phyloP scores from a whole-genome alignment of 306 rosid species.

The Lupinus albus region DNA sequence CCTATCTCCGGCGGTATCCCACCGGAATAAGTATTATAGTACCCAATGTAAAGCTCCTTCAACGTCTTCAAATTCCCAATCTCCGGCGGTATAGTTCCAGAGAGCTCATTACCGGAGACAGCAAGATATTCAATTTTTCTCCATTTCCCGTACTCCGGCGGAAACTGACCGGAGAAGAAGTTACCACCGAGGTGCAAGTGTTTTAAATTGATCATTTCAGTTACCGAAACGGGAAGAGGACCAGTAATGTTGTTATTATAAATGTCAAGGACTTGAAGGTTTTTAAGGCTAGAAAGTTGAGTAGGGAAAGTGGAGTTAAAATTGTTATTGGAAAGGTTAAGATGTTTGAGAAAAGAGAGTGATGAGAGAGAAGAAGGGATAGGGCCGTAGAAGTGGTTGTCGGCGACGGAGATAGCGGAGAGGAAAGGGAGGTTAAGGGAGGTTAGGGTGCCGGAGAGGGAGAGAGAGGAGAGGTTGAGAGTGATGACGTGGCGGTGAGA shows the following conservation, averaged over 20 bases:
- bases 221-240: conserved; percentile 56
- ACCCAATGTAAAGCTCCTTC: conserved; percentile 83
- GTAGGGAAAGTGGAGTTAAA: conserved; percentile 73
- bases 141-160: conserved; percentile 68
- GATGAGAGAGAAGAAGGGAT: conserved; percentile 62
- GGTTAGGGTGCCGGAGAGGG: conserved; percentile 58
- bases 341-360: conserved; percentile 53
- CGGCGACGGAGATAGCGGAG: conserved; percentile 56
- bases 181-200: conserved; percentile 91
- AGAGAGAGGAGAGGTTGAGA: conserved; percentile 61
- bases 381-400: conserved; percentile 68
- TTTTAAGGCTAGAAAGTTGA: conserved; percentile 51
- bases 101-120: conserved; percentile 76
- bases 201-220: conserved; percentile 55
- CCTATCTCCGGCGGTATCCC: conserved; percentile 82
- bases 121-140: conserved; percentile 67
- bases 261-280: conserved; percentile 68
- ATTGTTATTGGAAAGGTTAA: conserved; percentile 81
- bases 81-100: conserved; percentile 67
- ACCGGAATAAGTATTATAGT: conserved; percentile 66
- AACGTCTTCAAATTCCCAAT: conserved; percentile 67
- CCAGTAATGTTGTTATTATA: conserved; percentile 89
- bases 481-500: conserved; percentile 61
- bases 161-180: conserved; percentile 69
- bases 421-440: conserved; percentile 62